These are phyloP conservation scores for Umbilicus rupestris DNA, from an alignment of 164 flowering plant genomes.

Conservation along the genomic window DNA sequence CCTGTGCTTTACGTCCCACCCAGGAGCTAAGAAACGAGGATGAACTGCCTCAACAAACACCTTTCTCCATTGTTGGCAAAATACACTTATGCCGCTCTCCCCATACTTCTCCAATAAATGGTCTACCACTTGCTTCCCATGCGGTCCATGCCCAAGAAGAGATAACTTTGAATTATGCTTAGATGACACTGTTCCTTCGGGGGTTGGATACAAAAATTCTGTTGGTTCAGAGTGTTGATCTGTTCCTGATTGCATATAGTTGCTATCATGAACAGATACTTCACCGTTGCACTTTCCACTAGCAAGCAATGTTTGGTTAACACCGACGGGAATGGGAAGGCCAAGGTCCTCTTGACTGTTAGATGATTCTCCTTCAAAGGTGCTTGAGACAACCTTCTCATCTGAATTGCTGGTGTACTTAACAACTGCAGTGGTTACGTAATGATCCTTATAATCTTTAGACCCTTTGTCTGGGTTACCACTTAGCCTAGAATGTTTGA, in stretches of 20 bases:
- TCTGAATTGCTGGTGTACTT: neutral
- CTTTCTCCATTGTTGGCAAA: slow-evolving; percentile 94
- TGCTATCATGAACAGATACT: slow-evolving; percentile 2
- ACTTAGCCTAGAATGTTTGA: slow-evolving; percentile 20
- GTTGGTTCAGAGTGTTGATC: slow-evolving; percentile 12
- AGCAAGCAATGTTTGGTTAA: slow-evolving; percentile 9
- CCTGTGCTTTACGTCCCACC: slow-evolving; percentile 98
- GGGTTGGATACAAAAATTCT: slow-evolving; percentile 8
- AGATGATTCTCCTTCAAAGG: slow-evolving; percentile 10
- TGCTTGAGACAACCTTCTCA: neutral
- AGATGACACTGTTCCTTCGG: slow-evolving; percentile 18
- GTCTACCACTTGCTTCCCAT: slow-evolving; percentile 85
- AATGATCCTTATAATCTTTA: slow-evolving; percentile 9
- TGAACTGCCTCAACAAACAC: slow-evolving; percentile 78
- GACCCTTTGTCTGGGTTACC: slow-evolving; percentile 14
- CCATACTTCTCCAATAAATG: slow-evolving; percentile 52
- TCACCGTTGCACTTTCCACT: slow-evolving; percentile 11
- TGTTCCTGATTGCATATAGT: slow-evolving; percentile 12
- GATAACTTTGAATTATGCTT: slow-evolving; percentile 54
- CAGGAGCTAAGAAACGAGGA: slow-evolving; percentile 84
- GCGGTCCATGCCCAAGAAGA: slow-evolving; percentile 93
- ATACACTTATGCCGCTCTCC: slow-evolving; percentile 63
- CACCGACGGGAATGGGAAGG: slow-evolving; percentile 7
- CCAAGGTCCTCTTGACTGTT: slow-evolving; percentile 11
- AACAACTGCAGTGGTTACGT: slow-evolving; percentile 10